phyloP scores from a whole-genome alignment of 1,139 yeast genomes.

The Ogataea hybrid region DNA sequence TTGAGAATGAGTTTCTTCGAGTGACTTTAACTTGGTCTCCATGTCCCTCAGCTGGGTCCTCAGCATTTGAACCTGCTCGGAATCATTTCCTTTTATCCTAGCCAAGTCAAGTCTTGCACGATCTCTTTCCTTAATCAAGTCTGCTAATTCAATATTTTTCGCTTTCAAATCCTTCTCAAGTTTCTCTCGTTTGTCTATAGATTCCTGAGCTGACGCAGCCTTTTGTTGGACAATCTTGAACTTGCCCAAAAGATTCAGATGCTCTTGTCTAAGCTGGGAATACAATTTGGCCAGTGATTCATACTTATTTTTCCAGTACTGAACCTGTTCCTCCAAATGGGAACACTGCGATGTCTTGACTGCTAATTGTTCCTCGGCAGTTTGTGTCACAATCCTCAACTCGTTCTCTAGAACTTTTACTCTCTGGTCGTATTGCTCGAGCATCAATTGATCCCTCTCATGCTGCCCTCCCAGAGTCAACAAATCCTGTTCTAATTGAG shows the following conservation, averaged over 20 bases:
- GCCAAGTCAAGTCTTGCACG: constrained; percentile 84
- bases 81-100: constrained; percentile 63
- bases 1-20: too few species aligned
- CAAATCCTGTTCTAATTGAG: constrained; percentile 81
- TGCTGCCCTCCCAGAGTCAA: constrained; percentile 75
- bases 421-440: constrained; percentile 85
- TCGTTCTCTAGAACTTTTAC: constrained; percentile 83
- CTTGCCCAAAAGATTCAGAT: constrained; percentile 72
- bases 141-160: constrained; percentile 86
- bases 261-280: constrained; percentile 91
- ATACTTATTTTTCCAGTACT: constrained; percentile 75
- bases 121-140: constrained; percentile 85
- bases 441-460: constrained; percentile 79
- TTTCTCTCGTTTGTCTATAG: constrained; percentile 79
- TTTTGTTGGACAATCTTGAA: constrained; percentile 85
- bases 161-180: constrained; percentile 82
- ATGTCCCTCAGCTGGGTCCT: too few species aligned
- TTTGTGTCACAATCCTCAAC: constrained; percentile 55
- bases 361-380: constrained; percentile 71
- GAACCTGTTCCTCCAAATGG: constrained; percentile 54
- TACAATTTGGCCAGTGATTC: constrained; percentile 88
- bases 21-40: too few species aligned
- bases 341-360: constrained; percentile 74
- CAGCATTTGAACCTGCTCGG: constrained; percentile 40
- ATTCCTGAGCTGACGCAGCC: constrained; percentile 91